Percentiles rank a stretch among this genome's conserved stretches.
phyloP scores from a whole-genome alignment of 140 eudicot genomes.

The Ambrosia hybrid region DNA sequence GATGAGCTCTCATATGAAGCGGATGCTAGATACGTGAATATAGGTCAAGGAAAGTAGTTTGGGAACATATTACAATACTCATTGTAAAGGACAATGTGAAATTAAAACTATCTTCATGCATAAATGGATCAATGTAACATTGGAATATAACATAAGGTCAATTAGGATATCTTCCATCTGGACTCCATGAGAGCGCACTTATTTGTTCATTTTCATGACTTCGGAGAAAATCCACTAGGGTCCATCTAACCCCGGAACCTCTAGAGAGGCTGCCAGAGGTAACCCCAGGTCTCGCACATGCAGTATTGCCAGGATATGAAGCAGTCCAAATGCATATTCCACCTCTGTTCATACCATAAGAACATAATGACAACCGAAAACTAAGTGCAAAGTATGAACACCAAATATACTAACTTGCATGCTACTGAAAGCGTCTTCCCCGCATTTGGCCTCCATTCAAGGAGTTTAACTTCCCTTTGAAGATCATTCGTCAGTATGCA shows the following conservation, averaged over 20 bases:
- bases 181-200: conserved; percentile 98
- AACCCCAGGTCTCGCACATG: conserved; percentile 79
- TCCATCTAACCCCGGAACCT: conserved; percentile 85
- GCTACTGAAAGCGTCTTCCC: conserved; percentile 93
- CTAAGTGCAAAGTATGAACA: conserved; percentile 8
- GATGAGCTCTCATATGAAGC: conserved; percentile 90
- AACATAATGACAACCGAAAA: conserved; percentile 3
- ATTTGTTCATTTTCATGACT: conserved; percentile 70
- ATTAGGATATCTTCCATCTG: conserved; percentile 97
- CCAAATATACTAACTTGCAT: conserved; percentile 73
- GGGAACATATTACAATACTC: not conserved
- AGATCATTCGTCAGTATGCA: conserved; percentile 63
- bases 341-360: conserved; percentile 55
- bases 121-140: too few relatives aligned
- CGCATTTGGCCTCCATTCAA: conserved; percentile 97
- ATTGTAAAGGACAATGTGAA: not conserved
- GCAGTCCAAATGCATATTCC: conserved; percentile 99
- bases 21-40: conserved; percentile 76
- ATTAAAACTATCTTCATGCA: not conserved
- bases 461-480: conserved; percentile 73
- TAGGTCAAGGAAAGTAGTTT: conserved; percentile 54
- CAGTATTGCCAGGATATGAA: conserved; percentile 87
- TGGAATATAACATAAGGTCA: not conserved
- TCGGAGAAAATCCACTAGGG: conserved; percentile 78
- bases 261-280: conserved; percentile 62